These are phyloP conservation scores for Leccinum subrobustum DNA, from an alignment of 1,284 basidiomycete genomes.

Conservation along the genomic window DNA sequence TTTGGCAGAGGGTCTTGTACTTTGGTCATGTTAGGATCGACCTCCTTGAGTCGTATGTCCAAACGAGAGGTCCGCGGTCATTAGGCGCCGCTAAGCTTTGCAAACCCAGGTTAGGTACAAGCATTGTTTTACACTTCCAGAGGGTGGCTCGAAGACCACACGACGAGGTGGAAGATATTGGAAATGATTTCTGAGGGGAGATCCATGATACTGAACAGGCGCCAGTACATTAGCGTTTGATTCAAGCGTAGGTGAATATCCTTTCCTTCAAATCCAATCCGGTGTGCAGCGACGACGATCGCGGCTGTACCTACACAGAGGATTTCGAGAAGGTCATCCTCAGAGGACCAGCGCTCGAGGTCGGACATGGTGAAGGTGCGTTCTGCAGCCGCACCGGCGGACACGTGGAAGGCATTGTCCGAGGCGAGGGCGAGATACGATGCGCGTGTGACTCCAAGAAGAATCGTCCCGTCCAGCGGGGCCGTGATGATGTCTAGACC, in stretches of 20 bases:
- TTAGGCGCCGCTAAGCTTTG: slow-evolving; percentile 49
- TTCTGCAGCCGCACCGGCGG: slow-evolving; percentile 45
- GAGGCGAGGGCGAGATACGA: slow-evolving; percentile 64
- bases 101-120: slow-evolving; percentile 57
- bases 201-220: slow-evolving; percentile 55
- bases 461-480: slow-evolving; percentile 71
- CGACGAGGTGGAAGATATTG: slow-evolving; percentile 57
- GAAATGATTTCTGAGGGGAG: slow-evolving; percentile 62
- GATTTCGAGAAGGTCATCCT: slow-evolving; percentile 62
- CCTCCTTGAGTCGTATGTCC: slow-evolving; percentile 56
- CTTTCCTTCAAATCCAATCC: slow-evolving; percentile 35
- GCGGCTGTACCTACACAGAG: slow-evolving; percentile 68
- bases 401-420: slow-evolving; percentile 24
- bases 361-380: slow-evolving; percentile 63
- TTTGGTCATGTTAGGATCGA: slow-evolving; percentile 18
- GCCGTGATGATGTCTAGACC: slow-evolving; percentile 72
- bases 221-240: slow-evolving; percentile 38
- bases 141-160: slow-evolving; percentile 44
- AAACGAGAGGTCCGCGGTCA: slow-evolving; percentile 48
- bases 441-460: slow-evolving; percentile 74
- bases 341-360: slow-evolving; percentile 44
- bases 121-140: slow-evolving; percentile 37
- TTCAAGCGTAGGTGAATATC: slow-evolving; percentile 33
- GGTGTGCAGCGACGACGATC: slow-evolving; percentile 41
- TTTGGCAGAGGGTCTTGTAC: slow-evolving; percentile 24